These are phyloP conservation scores for Globisporangium paroecandrum DNA, from an alignment of 352 stramenopile genomes.

Conservation along the genomic window DNA sequence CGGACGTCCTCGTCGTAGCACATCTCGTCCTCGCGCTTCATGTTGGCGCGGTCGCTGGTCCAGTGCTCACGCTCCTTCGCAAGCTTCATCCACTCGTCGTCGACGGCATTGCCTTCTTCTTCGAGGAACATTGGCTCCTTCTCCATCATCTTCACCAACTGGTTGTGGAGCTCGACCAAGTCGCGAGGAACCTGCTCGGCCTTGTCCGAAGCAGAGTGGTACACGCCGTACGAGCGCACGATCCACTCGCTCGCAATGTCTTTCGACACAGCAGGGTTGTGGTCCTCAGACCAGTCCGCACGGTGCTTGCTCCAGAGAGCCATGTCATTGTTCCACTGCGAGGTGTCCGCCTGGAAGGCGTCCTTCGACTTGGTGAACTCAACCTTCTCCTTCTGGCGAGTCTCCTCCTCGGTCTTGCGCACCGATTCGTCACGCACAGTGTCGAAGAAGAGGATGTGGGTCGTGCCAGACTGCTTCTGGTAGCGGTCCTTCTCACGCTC, in stretches of 20 bases:
- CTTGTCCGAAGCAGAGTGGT: conserved; percentile 50
- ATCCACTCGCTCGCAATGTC: conserved; percentile 88
- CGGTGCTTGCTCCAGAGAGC: conserved; percentile 84
- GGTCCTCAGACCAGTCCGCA: conserved; percentile 81
- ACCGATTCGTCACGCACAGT: conserved; percentile 68
- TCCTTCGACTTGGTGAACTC: conserved; percentile 89
- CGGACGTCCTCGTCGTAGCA: conserved; percentile 79
- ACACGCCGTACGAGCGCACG: conserved; percentile 83
- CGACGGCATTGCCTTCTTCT: conserved; percentile 76
- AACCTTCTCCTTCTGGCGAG: conserved; percentile 81
- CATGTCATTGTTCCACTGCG: conserved; percentile 89
- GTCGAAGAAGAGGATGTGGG: conserved; percentile 85
- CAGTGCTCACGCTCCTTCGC: conserved; percentile 88
- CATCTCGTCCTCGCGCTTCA: conserved; percentile 88
- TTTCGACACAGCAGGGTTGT: conserved; percentile 86
- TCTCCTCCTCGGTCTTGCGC: conserved; percentile 77
- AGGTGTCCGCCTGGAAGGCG: conserved; percentile 83
- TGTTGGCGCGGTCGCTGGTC: conserved; percentile 83
- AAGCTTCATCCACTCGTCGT: conserved; percentile 88
- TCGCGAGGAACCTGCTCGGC: conserved; percentile 55
- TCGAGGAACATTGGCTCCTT: conserved; percentile 76
- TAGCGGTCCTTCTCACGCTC: conserved; percentile 81
- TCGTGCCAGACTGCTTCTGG: conserved; percentile 66
- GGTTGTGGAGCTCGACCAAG: conserved; percentile 63
- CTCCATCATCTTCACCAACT: conserved; percentile 84